Base-by-base conservation (phyloP, 495 filamentous ascomycete species). In the Podospora comata region DNA sequence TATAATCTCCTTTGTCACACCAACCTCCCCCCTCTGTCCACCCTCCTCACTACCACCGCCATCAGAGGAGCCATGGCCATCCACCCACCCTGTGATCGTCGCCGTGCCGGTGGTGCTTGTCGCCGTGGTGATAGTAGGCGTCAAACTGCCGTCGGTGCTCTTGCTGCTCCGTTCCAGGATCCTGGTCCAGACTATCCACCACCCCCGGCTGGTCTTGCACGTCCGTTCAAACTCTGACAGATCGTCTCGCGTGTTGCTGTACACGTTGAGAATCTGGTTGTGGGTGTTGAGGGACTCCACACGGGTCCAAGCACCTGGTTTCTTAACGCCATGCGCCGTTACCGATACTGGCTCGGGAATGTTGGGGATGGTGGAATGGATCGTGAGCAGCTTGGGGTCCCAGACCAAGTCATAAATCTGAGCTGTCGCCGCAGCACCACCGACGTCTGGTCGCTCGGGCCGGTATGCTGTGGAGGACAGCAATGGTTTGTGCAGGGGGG, bases 141-240 rank as follows among this genome's bases (percentile, higher is more conserved):
- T 28, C 11, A 19, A 2, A 39, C 57, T 23, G 6, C 63, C 26
- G 2, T 44, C 63, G 18, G 16, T 48, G 27, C 58, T 57, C 3
- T 18, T 39, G 28, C 34, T 30, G 1, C 55, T 5, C 13, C 59
- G 81, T 72, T 83, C 80, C 11, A 88, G 80, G 9, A 94, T 80
- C 55, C 91, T 84, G 64, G 91, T 92, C 94, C 96, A 98, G 62
- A 97, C 91, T 30, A 98, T 84, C 95, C 96, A 99, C 94, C 94
- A 99, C 1, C 93, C 93, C 11, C 93, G 85, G 60, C 82, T 90
- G 5, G 94, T 98, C 83, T 97, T 96, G 78, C 89, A 91, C 15
- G 91, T 97, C n/a, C 91, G 81, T 78, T 98, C 96, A 6, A 89
- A 76, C 73, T 94, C 92, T 16, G 83, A 77, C 1, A 79, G 71